Percentiles rank a stretch among this genome's conserved stretches.
These are phyloP conservation scores for Thalassiosira allenii DNA, from an alignment of 352 stramenopile genomes.

Conservation along the genomic window DNA sequence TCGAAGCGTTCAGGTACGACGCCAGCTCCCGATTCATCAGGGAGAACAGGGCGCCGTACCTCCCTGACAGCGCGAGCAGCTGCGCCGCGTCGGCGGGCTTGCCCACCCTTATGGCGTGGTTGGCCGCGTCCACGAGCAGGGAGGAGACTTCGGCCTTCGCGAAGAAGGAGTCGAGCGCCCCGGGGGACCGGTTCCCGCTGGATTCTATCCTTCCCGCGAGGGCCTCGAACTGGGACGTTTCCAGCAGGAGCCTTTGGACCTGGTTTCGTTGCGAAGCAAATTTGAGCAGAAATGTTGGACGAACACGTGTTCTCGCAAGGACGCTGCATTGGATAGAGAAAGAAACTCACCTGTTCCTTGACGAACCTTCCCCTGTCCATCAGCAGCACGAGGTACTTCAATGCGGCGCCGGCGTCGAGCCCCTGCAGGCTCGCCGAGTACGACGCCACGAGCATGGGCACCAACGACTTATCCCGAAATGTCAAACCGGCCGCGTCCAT, in stretches of 20 bases:
- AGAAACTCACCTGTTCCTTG: conserved; percentile 51
- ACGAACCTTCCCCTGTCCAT: conserved; percentile 36
- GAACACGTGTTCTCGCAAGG: background rate
- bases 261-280: background rate
- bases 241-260: conserved; percentile 57
- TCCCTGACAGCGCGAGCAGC: conserved; percentile 57
- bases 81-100: conserved; percentile 61
- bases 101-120: conserved; percentile 52
- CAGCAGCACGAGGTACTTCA: conserved; percentile 75
- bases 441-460: conserved; percentile 67
- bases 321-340: background rate
- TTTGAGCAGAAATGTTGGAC: background rate
- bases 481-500: conserved; percentile 51
- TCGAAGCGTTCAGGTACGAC: conserved; percentile 48
- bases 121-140: conserved; percentile 56
- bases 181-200: conserved; percentile 55
- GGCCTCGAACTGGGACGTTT: conserved; percentile 59
- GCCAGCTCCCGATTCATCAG: conserved; percentile 71
- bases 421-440: conserved; percentile 70
- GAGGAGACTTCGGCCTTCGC: conserved; percentile 48
- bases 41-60: conserved; percentile 58
- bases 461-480: conserved; percentile 13
- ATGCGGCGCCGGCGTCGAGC: conserved; percentile 50
- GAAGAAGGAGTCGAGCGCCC: conserved; percentile 56
- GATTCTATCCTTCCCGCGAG: conserved; percentile 53